Evolutionary conservation across 257 asterid species (phyloP).

Genomic region (Lithospermum erythrorhizon): DNA sequence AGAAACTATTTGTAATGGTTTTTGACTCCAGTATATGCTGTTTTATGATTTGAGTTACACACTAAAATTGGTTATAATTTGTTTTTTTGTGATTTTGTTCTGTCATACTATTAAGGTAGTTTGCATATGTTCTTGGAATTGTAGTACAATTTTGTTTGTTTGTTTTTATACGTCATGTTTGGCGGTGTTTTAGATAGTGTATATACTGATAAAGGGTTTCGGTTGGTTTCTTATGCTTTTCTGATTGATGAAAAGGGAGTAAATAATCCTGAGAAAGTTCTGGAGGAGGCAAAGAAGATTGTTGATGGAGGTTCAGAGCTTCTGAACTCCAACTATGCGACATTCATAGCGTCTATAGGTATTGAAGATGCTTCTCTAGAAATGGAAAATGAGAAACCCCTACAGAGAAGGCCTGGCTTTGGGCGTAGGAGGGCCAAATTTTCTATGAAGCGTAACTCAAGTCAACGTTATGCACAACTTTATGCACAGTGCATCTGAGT

Average conservation of each 20-base stretch:
- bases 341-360: constrained; percentile 25
- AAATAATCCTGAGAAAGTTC: constrained; percentile 46
- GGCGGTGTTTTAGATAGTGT: not conserved
- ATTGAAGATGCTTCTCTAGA: constrained; percentile 24
- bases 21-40: not conserved
- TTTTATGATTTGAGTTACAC: not conserved
- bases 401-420: constrained; percentile 61
- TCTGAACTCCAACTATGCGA: constrained; percentile 27
- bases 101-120: too few species aligned
- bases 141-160: not conserved
- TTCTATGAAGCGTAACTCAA: constrained; percentile 39
- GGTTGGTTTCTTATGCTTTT: not conserved
- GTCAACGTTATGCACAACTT: constrained; percentile 25
- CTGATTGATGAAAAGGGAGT: constrained; percentile 20
- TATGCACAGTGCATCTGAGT: not conserved
- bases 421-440: constrained; percentile 58
- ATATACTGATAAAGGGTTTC: not conserved
- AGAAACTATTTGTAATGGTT: not conserved
- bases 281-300: constrained; percentile 62
- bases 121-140: too few species aligned
- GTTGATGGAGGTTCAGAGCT: constrained; percentile 49
- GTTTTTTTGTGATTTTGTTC: not conserved
- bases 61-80: not conserved
- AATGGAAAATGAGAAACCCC: constrained; percentile 42
- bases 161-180: not conserved